Evolutionary conservation across 2,329 filamentous ascomycete genomes (phyloP), one percentile per base, ranked within the genome.

Genomic region (Xylariomycetidae sp.): DNA sequence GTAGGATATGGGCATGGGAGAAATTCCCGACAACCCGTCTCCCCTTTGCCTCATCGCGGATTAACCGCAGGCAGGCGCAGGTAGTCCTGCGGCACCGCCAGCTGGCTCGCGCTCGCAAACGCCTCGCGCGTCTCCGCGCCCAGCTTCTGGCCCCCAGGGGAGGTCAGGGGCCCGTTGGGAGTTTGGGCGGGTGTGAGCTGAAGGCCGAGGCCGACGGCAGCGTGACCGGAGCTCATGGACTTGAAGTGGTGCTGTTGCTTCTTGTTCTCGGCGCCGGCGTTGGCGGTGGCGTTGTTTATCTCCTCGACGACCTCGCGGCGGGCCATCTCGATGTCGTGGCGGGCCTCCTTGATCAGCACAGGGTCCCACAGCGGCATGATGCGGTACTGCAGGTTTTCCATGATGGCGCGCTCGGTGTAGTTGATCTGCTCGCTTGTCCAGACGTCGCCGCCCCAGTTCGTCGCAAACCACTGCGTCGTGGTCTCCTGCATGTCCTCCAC

Each of bases 381-480:
- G 35, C 76, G 68, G 56, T 79, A 82, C 42, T 68, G 65, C 29
- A 83, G 63, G 52, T 70, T 76, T 60, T 79, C 74, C 65, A 82
- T 73, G 46, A 82, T 70, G 55, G 68, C 73, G 29, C 73, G 64
- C 56, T 82, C 77, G 1, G 78, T 81, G 31, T 68, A 67, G 45
- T 79, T 80, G 47, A 82, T 66, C 61, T 82, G 76, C 35, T 70
- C 65, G 47, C 65, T 67, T 3, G 74, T 70, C 76, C 79, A 83
- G 29, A 70, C 48, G 30, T 63, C 61, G 17, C 57, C 61, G 15
- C 71, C 76, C 74, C 76, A 81, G 18, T 53, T 55, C 12, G 60
- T 48, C 40, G 65, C 63, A 57, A 76, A 80, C 49, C 70, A 69
- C 29, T 61, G 59, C 1, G 74, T 73, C 4, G 64, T 58, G 40